phyloP scores from a whole-genome alignment of 2,329 filamentous ascomycete species.

The Fusarium mundagurra region DNA sequence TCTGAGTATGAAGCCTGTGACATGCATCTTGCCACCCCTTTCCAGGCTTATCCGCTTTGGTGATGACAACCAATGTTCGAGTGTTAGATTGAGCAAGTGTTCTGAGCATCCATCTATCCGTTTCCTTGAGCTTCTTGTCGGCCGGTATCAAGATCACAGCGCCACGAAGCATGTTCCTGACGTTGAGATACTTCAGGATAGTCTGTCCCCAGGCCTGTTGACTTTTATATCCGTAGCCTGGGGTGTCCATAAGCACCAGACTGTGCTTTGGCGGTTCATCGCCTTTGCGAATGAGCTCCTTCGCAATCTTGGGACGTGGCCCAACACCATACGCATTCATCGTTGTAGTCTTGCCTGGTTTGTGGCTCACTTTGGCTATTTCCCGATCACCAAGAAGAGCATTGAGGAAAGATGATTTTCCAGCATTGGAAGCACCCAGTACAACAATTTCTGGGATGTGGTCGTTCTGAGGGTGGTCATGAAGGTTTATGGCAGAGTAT shows the following conservation, averaged over 20 bases:
- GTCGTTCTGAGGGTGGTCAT: conserved; percentile 61
- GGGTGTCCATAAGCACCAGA: conserved; percentile 62
- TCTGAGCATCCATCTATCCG: conserved; percentile 59
- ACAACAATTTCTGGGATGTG: conserved; percentile 74
- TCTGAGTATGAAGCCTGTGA: conserved; percentile 35
- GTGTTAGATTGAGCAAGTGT: conserved; percentile 57
- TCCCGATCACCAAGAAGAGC: conserved; percentile 68
- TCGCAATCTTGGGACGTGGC: conserved; percentile 46
- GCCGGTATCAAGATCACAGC: conserved; percentile 64
- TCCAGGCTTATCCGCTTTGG: conserved; percentile 64
- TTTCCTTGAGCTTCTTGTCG: conserved; percentile 60
- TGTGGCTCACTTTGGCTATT: conserved; percentile 60
- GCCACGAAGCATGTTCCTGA: conserved; percentile 59
- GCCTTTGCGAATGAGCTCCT: conserved; percentile 43
- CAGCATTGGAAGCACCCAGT: conserved; percentile 87
- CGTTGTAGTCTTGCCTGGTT: conserved; percentile 62
- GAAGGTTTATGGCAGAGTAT: conserved; percentile 60
- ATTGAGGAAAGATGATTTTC: conserved; percentile 90
- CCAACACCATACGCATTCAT: conserved; percentile 68
- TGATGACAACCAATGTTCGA: conserved; percentile 62
- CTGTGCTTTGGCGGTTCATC: conserved; percentile 57
- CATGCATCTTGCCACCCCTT: conserved; percentile 45
- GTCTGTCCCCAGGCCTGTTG: conserved; percentile 62
- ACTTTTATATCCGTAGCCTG: conserved; percentile 60
- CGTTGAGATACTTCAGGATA: conserved; percentile 61